These are phyloP conservation scores for Salvia miltiorrhiza DNA, from an alignment of 257 asterid genomes.

Conservation along the genomic window DNA sequence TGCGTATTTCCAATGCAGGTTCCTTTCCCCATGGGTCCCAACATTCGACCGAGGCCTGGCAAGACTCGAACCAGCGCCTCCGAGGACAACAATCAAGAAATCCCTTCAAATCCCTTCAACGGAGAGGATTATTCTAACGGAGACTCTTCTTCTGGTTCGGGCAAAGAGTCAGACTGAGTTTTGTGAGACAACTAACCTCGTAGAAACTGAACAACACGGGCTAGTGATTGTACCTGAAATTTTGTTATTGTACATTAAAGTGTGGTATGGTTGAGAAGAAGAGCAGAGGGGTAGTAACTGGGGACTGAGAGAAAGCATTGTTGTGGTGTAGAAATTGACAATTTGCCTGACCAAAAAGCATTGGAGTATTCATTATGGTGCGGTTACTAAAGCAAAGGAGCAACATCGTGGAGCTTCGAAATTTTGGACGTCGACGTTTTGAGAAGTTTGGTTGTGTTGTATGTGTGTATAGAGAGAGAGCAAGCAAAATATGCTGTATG, in stretches of 20 bases:
- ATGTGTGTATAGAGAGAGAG: constrained; percentile 48
- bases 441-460: constrained; percentile 31
- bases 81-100: constrained; percentile 65
- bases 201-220: constrained; percentile 31
- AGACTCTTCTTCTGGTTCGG: constrained; percentile 60
- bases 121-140: constrained; percentile 57
- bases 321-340: constrained; percentile 35
- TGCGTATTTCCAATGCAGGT: constrained; percentile 47
- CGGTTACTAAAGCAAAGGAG: constrained; percentile 33
- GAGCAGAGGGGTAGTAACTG: constrained; percentile 33
- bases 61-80: constrained; percentile 53
- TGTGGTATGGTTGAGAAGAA: constrained; percentile 31
- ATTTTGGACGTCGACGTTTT: constrained; percentile 47
- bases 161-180: constrained; percentile 71
- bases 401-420: constrained; percentile 61
- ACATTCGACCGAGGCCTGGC: constrained; percentile 69
- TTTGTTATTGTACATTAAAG: constrained; percentile 66
- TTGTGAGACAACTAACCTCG: constrained; percentile 57
- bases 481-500: constrained; percentile 34
- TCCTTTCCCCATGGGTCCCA: constrained; percentile 96
- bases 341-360: constrained; percentile 35
- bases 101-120: constrained; percentile 30
- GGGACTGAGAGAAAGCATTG: constrained; percentile 13
- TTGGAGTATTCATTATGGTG: constrained; percentile 27
- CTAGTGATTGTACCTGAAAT: constrained; percentile 42